These are phyloP conservation scores for Hyphopichia burtonii DNA, from an alignment of 1,139 yeast genomes.

Conservation along the genomic window DNA sequence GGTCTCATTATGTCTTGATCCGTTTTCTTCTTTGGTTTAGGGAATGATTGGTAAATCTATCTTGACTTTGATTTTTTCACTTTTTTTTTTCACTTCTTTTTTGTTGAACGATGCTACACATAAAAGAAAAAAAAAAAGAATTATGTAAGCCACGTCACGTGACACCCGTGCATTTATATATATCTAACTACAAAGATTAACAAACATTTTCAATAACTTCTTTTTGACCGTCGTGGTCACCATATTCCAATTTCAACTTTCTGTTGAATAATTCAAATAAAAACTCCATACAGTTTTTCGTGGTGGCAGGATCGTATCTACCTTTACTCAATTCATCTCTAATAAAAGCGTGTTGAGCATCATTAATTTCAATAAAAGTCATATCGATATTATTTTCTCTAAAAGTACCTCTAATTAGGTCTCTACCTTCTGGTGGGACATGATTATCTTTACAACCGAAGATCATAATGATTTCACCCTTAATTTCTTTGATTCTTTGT, in stretches of 20 bases:
- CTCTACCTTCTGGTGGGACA: conserved; percentile 78
- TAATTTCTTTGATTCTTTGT: conserved; percentile 51
- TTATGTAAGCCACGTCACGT: background rate
- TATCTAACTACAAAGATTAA: conserved; percentile 22
- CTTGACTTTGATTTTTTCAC: background rate
- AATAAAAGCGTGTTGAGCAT: conserved; percentile 78
- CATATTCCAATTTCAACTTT: conserved; percentile 63
- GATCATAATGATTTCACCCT: conserved; percentile 62
- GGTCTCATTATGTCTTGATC: conserved; percentile 40
- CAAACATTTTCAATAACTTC: conserved; percentile 64
- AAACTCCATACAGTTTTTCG: conserved; percentile 66
- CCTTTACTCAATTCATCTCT: conserved; percentile 80
- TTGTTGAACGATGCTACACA: conserved; percentile 2
- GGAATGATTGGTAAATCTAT: background rate
- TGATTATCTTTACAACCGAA: conserved; percentile 82
- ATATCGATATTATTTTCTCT: conserved; percentile 60
- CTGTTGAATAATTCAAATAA: conserved; percentile 70
- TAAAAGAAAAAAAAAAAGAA: background rate
- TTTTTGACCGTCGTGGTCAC: conserved; percentile 54
- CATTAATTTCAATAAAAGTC: conserved; percentile 73
- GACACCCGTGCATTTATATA: background rate
- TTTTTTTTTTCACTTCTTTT: background rate
- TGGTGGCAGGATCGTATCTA: conserved; percentile 74
- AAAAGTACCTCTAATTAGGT: conserved; percentile 62
- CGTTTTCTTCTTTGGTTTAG: background rate